Percentiles rank a stretch among this genome's conserved stretches.
Conservation (phyloP, 129 eudicot species). For the Flaveria robusta region DNA sequence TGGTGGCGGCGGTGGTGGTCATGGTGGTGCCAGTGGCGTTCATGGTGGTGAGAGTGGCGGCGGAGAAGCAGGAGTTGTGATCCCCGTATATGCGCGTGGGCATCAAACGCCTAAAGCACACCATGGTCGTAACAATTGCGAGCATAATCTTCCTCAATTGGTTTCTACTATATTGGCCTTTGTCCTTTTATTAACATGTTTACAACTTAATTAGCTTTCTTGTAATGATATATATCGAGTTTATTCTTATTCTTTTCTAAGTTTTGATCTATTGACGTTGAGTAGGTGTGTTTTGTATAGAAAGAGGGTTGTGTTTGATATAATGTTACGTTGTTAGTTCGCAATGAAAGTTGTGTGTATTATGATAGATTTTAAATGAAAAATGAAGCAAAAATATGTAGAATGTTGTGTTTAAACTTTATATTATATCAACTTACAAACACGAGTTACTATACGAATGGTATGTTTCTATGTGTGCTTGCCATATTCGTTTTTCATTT, state of each 20-base stretch:
- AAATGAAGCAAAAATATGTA: too few species aligned
- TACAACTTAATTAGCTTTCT: neutral
- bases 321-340: neutral
- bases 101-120: slow-evolving; percentile 3
- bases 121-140: slow-evolving; percentile 14
- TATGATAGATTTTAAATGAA: too few species aligned
- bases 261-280: neutral
- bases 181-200: slow-evolving; percentile 14
- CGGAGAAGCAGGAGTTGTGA: neutral
- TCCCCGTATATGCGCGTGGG: slow-evolving; percentile 30
- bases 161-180: slow-evolving; percentile 16
- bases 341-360: neutral
- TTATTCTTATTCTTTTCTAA: neutral
- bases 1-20: neutral
- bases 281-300: too few species aligned
- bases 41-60: neutral
- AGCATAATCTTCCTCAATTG: slow-evolving; percentile 9
- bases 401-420: too few species aligned
- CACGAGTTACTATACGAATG: too few species aligned
- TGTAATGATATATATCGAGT: neutral
- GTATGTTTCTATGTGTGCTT: too few species aligned
- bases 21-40: neutral
- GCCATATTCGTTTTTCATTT: too few species aligned
- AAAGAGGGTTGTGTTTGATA: neutral
- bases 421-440: too few species aligned